Evolutionary conservation across 2,329 filamentous ascomycete species (phyloP), one percentile per base, ranked within the genome.

Genomic region (Fusarium praegraminearum): DNA sequence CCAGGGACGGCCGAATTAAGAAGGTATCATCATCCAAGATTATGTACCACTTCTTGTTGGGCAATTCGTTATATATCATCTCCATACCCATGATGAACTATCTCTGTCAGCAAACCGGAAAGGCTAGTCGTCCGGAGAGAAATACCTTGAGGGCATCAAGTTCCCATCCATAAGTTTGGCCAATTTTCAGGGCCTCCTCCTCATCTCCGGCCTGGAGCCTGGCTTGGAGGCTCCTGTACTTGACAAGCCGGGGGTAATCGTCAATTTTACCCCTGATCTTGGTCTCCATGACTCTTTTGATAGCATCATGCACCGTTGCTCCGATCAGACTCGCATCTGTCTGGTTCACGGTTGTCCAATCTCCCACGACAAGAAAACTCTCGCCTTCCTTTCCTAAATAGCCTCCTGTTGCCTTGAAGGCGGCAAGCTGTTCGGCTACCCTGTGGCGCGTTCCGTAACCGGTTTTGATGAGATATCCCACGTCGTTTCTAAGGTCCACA

Each of bases 1-100:
- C 77, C 30, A 88, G 75, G 15, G 86, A 85, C 4, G 82, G 79
- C 53, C 81, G 81, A 45, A 87, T 79, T 45, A 88, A 74, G 72
- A 84, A 88, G 1, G 85, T 88, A 73, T 89, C 86, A 75, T 88
- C 86, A 75, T 88, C 86, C 16, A 86, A 76, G 67, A 88, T 83
- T 65, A 88, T 75, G 71, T 87, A 88, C 86, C 86, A 88, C 73
- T 86, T 86, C 78, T 87, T 88, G 64, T 80, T 75, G 1, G 86
- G 86, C 73, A 87, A 79, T 18, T 77, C 79, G 40, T 79, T 76
- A 78, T 84, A 86, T 22, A 83, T 79, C 64, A 85, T 81, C 68
- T 87, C 84, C 69, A 89, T 82, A 44, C 85, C 83, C 41, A 85
- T 82, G 53, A 88, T 82, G 72, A 87, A 87, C 86, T 87, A 44